Conservation (phyloP, 2,329 filamentous ascomycete species). For the Esteya vermicola region DNA sequence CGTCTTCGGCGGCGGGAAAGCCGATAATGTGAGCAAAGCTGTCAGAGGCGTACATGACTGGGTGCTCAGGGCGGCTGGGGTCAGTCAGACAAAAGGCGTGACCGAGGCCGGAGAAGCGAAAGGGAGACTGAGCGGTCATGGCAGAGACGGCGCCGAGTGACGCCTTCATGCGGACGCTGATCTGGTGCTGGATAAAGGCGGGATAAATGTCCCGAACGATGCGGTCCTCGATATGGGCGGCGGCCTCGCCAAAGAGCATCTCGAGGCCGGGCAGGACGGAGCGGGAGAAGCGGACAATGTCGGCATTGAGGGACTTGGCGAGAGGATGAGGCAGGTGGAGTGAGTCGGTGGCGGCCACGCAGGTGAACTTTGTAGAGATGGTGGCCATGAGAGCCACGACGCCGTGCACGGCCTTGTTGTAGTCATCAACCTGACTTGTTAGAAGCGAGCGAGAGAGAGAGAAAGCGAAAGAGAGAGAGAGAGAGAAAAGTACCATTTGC, state of each 20-base stretch:
- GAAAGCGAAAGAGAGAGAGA: neutral
- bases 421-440: slow-evolving; percentile 30
- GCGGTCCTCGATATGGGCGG: slow-evolving; percentile 24
- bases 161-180: slow-evolving; percentile 27
- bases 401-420: slow-evolving; percentile 24
- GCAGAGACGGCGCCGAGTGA: slow-evolving; percentile 23
- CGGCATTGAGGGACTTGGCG: slow-evolving; percentile 25
- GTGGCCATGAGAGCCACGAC: slow-evolving; percentile 22
- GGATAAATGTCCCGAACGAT: slow-evolving; percentile 31
- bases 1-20: slow-evolving; percentile 29
- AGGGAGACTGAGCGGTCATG: slow-evolving; percentile 14
- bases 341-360: slow-evolving; percentile 23
- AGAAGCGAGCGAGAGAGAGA: no score
- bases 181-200: slow-evolving; percentile 33
- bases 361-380: slow-evolving; percentile 21
- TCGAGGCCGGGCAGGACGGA: slow-evolving; percentile 30
- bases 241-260: slow-evolving; percentile 24
- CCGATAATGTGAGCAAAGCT: slow-evolving; percentile 33
- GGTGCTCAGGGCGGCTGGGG: slow-evolving; percentile 32
- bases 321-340: slow-evolving; percentile 26
- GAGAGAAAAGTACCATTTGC: slow-evolving; percentile 22
- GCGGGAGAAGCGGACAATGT: slow-evolving; percentile 30
- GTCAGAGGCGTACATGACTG: slow-evolving; percentile 34
- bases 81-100: slow-evolving; percentile 45
- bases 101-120: slow-evolving; percentile 30